phyloP scores from a whole-genome alignment of 2,329 filamentous ascomycete genomes.

The Gaeumannomyces tritici region DNA sequence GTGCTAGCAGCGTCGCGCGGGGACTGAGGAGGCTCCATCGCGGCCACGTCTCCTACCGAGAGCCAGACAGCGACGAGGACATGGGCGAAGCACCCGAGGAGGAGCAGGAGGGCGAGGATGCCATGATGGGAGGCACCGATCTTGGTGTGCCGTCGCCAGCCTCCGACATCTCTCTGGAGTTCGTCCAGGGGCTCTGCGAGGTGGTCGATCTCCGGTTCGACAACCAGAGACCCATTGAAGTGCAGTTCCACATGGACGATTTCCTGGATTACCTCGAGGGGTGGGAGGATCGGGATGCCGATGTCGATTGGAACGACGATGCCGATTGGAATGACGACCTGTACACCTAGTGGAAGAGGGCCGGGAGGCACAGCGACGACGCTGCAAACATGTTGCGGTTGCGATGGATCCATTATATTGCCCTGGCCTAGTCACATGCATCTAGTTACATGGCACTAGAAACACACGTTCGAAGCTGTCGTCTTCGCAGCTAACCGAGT shows the following conservation, averaged over 20 bases:
- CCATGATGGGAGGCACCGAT: slow-evolving; percentile 4
- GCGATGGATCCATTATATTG: too few species aligned
- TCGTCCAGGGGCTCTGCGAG: slow-evolving; percentile 60
- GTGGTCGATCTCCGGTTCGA: slow-evolving; percentile 65
- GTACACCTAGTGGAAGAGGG: slow-evolving; percentile 11
- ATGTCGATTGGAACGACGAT: slow-evolving; percentile 9
- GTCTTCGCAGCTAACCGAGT: too few species aligned
- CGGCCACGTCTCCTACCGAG: slow-evolving; percentile 25
- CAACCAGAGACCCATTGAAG: slow-evolving; percentile 63
- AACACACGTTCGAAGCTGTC: too few species aligned
- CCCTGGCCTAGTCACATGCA: too few species aligned
- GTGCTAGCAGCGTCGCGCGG: slow-evolving; percentile 16
- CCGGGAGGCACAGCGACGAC: too few species aligned
- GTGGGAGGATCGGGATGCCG: slow-evolving; percentile 39
- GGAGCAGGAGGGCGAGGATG: slow-evolving; percentile 9
- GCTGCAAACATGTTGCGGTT: background rate
- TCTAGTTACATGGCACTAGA: too few species aligned
- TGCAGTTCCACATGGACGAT: slow-evolving; percentile 60
- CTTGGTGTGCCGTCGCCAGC: slow-evolving; percentile 5
- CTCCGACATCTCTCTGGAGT: slow-evolving; percentile 11
- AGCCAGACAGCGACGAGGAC: slow-evolving; percentile 35
- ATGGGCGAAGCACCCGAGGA: slow-evolving; percentile 13
- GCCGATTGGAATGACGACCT: slow-evolving; percentile 8
- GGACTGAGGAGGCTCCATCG: slow-evolving; percentile 11
- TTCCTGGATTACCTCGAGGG: slow-evolving; percentile 54